Base-by-base conservation (phyloP, 2,329 filamentous ascomycete species). In the Cytospora chrysosperma region DNA sequence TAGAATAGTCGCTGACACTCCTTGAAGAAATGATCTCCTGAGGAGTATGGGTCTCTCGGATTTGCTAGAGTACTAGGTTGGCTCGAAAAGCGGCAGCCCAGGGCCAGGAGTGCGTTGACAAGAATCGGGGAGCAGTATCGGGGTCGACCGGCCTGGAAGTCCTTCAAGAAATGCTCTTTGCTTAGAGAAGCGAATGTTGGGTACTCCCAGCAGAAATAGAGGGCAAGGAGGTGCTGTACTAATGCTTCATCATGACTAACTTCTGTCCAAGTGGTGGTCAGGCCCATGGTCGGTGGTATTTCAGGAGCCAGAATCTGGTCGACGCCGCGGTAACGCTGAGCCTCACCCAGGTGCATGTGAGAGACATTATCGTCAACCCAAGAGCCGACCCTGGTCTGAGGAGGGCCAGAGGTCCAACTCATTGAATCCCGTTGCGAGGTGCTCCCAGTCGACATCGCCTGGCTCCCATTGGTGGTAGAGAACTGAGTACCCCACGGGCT, bases 141-240 rank as follows among this genome's bases (percentile, higher is more conserved):
- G 54, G 81, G 78, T 21, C 83, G 78, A 1, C 86, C 87, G 12
- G 81, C 78, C 43, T 79, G 76, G 70, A 90, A 90, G 72, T 91
- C 88, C 58, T 81, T 80, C 63, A 89, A 77, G 69, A 91, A 92
- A 70, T 88, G 85, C 69, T 90, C 87, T 70, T 89, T 88, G 70
- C 87, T 90, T 52, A 92, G 81, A 2, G 89, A 85, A 4, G 88
- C 85, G 74, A 91, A 91, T 15, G 88, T 91, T 3, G 89, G 88
- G 72, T 92, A 91, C 68, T 89, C 85, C 84, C 89, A 92, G 76
- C 87, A 89, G 68, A 91, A 91, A 75, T 91, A 91, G 34, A 90
- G 77, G 0, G 83, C 80, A 59, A 91, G 75, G 12, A 91, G 78
- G 68, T 88, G 86, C 65, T 87, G 80, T 1, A 91, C 84, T 32